Evolutionary conservation across 441 rosid species (phyloP).

Genomic region (Aquilaria agallochum): DNA sequence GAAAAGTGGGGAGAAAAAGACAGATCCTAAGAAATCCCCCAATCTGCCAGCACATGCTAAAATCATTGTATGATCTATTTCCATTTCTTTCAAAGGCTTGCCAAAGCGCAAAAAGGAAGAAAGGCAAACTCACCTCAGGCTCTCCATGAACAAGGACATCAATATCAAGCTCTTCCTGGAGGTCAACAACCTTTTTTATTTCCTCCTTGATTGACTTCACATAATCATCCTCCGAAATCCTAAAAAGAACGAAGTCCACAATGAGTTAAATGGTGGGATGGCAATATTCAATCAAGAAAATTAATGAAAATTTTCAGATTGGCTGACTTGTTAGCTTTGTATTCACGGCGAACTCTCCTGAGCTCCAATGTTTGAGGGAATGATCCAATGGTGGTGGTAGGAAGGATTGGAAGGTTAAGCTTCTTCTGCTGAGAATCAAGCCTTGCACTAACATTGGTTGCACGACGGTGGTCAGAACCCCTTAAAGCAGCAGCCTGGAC

Average conservation of each 20-base stretch:
- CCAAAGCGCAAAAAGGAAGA: background rate
- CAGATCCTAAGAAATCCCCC: too few relatives aligned
- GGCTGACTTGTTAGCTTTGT: slow-evolving; percentile 96
- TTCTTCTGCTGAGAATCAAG: slow-evolving; percentile 95
- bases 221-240: slow-evolving; percentile 86
- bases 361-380: slow-evolving; percentile 94
- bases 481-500: slow-evolving; percentile 87
- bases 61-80: background rate
- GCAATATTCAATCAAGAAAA: background rate
- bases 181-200: slow-evolving; percentile 79
- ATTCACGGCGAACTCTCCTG: slow-evolving; percentile 95
- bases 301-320: slow-evolving; percentile 2
- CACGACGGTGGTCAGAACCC: slow-evolving; percentile 89
- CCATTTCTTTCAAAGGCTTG: background rate
- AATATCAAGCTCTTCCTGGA: slow-evolving; percentile 91
- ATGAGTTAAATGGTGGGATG: background rate
- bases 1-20: too few relatives aligned
- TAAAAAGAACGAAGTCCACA: slow-evolving; percentile 15
- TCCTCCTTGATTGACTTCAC: slow-evolving; percentile 83
- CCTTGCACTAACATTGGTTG: slow-evolving; percentile 81
- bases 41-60: too few relatives aligned
- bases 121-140: slow-evolving; percentile 70
- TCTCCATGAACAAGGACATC: slow-evolving; percentile 99
- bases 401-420: slow-evolving; percentile 94
- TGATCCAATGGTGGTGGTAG: slow-evolving; percentile 96